Base-by-base conservation (phyloP, 179 eudicot species). In the Silene vulgaris region DNA sequence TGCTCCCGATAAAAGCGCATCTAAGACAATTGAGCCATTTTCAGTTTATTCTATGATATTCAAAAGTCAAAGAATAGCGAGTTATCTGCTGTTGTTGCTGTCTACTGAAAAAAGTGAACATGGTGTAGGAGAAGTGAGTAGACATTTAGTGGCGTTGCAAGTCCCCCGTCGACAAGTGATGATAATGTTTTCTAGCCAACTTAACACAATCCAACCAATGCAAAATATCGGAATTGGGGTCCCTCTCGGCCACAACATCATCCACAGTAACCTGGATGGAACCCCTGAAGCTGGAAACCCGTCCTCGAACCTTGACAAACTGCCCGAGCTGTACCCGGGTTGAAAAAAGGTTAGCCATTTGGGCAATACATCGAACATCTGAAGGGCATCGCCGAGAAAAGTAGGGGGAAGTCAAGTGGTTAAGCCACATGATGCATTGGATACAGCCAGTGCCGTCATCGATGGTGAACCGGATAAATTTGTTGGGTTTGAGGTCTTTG, bases 151-250 rank as follows among this genome's bases (percentile, higher is more conserved):
- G 32, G 32, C 32, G 32, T 29, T 29, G 32, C 32, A 29, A 29
- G 32, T 29, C 32, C 32, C 32, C 32, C 32, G 32, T 29, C 32
- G 3, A 29, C 4, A 75, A 21, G 40, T 8, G 77, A 80, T 82
- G 84, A 68, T 91, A 91, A 21, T 81, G 80, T 75, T 79, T 84
- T n/a, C 86, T 64, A 4, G 86, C 91, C 83, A 92, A 74, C 60
- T 72, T 81, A 64, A 95, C 40, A 82, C 97, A 95, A 71, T 95
- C 87, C 85, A 95, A 69, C 97, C 90, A 90, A 79, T 95, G 99
- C 87, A 95, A 68, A 23, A 90, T 78, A 75, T 92, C 88, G 1
- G 84, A 79, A 84, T 92, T 95, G 0, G 99, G 93, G 30, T 95
- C 93, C 14, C 79, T 80, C 83, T 95, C 99, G 0, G 78, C 75